Conservation (phyloP, 129 eudicot species). For the Escallonia rubra region DNA sequence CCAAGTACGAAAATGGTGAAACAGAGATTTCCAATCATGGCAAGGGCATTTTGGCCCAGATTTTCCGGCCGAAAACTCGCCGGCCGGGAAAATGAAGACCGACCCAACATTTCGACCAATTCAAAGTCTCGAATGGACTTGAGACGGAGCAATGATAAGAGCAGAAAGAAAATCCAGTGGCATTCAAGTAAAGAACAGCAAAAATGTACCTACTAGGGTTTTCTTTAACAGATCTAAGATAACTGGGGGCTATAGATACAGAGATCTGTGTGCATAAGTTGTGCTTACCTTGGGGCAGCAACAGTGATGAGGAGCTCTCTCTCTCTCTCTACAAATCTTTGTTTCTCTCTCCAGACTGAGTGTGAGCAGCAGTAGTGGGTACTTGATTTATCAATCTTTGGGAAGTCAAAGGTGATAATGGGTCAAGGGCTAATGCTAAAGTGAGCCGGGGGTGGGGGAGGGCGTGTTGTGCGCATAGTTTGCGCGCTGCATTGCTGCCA, state of each 20-base stretch:
- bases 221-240: too few species aligned
- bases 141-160: neutral
- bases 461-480: too few species aligned
- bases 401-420: conserved; percentile 17
- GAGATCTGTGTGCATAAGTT: conserved; percentile 19
- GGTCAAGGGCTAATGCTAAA: conserved; percentile 14
- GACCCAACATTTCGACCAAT: conserved; percentile 41
- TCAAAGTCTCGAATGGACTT: too few species aligned
- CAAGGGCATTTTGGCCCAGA: conserved; percentile 69
- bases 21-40: conserved; percentile 64
- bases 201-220: neutral
- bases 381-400: conserved; percentile 9
- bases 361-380: too few species aligned
- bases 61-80: conserved; percentile 78
- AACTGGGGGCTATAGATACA: conserved; percentile 7
- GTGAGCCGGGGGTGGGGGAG: conserved; percentile 6
- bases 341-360: neutral
- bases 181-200: conserved; percentile 18
- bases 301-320: conserved; percentile 4
- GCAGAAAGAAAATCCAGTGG: conserved; percentile 1
- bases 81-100: conserved; percentile 40
- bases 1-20: conserved; percentile 67
- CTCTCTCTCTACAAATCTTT: neutral
- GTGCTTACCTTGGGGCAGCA: conserved; percentile 16
- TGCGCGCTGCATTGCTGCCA: neutral